A percentile compares a stretch with the other conserved stretches of the same genome.
These are phyloP conservation scores for Pulveroboletus frians DNA, from an alignment of 768 basidiomycete species.

Conservation along the genomic window DNA sequence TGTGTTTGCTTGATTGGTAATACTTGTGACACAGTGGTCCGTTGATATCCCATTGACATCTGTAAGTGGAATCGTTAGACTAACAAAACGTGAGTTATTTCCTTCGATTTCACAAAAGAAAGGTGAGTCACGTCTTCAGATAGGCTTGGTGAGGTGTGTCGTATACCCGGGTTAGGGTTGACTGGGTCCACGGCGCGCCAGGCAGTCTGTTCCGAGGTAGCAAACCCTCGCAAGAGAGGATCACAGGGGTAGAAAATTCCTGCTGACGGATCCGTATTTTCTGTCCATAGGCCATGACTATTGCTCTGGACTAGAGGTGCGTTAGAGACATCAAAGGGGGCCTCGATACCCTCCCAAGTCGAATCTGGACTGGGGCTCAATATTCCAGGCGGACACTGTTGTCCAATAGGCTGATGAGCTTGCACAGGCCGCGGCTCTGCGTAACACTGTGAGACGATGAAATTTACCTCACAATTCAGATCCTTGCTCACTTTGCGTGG, in stretches of 20 bases:
- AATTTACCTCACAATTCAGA: neutral
- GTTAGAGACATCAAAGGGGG: neutral
- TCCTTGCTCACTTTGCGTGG: neutral
- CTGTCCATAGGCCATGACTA: neutral
- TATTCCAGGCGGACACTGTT: neutral
- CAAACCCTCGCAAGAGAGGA: neutral
- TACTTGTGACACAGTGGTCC: conserved; percentile 3
- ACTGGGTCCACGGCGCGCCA: neutral
- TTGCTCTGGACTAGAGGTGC: neutral
- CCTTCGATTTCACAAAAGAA: neutral
- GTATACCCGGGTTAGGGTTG: neutral
- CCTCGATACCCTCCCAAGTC: neutral
- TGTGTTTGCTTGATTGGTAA: neutral
- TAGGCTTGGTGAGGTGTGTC: neutral
- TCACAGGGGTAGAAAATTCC: neutral
- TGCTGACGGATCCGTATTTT: no score
- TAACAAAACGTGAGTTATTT: neutral
- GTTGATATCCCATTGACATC: conserved; percentile 11
- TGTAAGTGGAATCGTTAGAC: neutral
- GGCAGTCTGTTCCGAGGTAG: neutral
- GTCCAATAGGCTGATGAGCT: neutral
- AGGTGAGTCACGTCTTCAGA: neutral
- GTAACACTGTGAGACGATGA: neutral
- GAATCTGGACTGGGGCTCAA: neutral
- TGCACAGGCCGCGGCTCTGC: neutral